These are phyloP conservation scores for Talaromyces ruber DNA, from an alignment of 495 filamentous ascomycete genomes.

Conservation along the genomic window DNA sequence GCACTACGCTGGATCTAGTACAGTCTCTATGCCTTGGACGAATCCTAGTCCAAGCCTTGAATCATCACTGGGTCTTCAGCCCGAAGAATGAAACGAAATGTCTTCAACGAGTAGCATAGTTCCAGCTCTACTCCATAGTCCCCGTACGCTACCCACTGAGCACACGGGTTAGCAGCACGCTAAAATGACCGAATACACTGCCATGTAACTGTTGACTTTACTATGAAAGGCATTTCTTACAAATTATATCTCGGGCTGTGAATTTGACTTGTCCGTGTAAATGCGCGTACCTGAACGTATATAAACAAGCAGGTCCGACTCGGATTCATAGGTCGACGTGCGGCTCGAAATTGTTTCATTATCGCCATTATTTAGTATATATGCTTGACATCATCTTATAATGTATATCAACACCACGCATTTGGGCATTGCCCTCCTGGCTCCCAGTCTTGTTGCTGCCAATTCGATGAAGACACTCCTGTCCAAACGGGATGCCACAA, in stretches of 20 bases:
- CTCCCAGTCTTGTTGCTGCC: not conserved
- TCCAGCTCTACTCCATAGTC: not conserved
- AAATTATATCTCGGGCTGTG: not conserved
- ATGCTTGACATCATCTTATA: not conserved
- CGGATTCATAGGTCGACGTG: not conserved
- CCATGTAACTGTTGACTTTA: not conserved
- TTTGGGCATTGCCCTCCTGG: conserved; percentile 1
- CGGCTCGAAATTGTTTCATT: not conserved
- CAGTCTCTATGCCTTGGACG: not conserved
- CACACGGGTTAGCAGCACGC: not conserved
- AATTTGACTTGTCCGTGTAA: not conserved
- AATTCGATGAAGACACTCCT: not conserved
- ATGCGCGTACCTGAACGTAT: not conserved
- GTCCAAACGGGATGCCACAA: conserved; percentile 3
- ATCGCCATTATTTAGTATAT: not conserved
- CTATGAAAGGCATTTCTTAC: not conserved
- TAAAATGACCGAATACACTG: not conserved
- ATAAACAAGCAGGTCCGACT: not conserved
- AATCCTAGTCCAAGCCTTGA: not conserved
- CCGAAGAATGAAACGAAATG: not conserved
- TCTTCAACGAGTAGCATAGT: not conserved
- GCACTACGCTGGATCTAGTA: not conserved
- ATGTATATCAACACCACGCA: not conserved
- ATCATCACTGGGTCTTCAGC: not conserved
- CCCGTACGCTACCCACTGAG: not conserved